Base-by-base conservation (phyloP, 495 filamentous ascomycete species). In the Emericellopsis terricola region DNA sequence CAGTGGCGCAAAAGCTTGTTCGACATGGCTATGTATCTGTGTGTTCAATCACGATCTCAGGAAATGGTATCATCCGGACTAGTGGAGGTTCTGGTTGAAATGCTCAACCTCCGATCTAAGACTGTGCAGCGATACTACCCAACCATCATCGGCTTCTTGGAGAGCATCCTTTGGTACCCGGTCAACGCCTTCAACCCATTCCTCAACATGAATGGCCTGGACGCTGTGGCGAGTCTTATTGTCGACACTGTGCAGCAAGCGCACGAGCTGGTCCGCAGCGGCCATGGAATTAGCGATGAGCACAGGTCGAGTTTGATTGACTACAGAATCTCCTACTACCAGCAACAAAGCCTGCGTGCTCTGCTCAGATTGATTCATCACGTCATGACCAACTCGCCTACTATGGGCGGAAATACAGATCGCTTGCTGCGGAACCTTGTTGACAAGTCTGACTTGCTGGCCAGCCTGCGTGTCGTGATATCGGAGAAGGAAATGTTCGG, bases 301-400 rank as follows among this genome's bases (percentile, higher is more conserved):
- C 80, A 78, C 56, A 81, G 81, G 39, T 89, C 81, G 19, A 70
- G 76, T 19, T 60, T 77, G 15, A 78, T 85, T 13, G 91, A 99
- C 52, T 99, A 94, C 47, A 69, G 81, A 41, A 86, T 96, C 37
- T 81, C 85, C 0, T 93, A 77, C 49, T 79, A 81, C 48, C 79
- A 89, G 39, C 89, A 96, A 46, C 81, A 93, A 53, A 81, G 80
- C 6, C 64, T 96, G 11, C 85, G 87, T 39, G 86, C 80, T 73
- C 66, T 94, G 30, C 82, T 94, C 57, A 92, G 91, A 49, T 92
- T 96, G 47, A 81, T 92, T 44, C 83, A 89, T 43, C 86, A 94
- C 51, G 75, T 94, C 62, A 87, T 96, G 80, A 67, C 76, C 8
- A 78, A 84, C 50, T 75, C 70, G 23, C 62, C 54, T 34, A 49